A percentile compares a stretch with the other conserved stretches of the same genome.
Evolutionary conservation across 2,329 filamentous ascomycete species (phyloP).

Genomic region (Delphinella strobiligena): DNA sequence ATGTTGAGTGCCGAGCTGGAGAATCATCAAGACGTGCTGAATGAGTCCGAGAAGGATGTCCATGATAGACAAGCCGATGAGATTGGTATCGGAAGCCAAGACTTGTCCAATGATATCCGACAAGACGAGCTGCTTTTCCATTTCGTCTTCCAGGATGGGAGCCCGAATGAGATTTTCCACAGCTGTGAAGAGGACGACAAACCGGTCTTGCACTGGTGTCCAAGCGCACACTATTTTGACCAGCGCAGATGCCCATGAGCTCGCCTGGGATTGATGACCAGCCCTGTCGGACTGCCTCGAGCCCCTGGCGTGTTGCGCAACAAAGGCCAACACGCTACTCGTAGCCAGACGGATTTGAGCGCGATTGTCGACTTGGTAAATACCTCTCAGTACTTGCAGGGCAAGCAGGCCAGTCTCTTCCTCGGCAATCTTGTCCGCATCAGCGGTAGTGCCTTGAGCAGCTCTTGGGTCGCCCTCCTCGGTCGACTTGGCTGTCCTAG

Average conservation of each 20-base stretch:
- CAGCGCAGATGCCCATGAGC: slow-evolving; percentile 70
- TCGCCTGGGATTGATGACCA: slow-evolving; percentile 29
- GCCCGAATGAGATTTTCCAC: slow-evolving; percentile 64
- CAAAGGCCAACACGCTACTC: slow-evolving; percentile 59
- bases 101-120: slow-evolving; percentile 70
- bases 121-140: slow-evolving; percentile 63
- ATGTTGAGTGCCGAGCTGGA: slow-evolving; percentile 45
- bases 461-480: slow-evolving; percentile 53
- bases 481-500: slow-evolving; percentile 54
- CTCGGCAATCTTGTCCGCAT: slow-evolving; percentile 81
- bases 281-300: slow-evolving; percentile 29
- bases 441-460: slow-evolving; percentile 67
- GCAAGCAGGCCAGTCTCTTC: slow-evolving; percentile 78
- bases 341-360: slow-evolving; percentile 72
- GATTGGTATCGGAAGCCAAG: slow-evolving; percentile 75
- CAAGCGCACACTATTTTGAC: slow-evolving; percentile 71
- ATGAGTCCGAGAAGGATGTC: slow-evolving; percentile 80
- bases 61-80: slow-evolving; percentile 94
- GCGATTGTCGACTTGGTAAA: slow-evolving; percentile 72
- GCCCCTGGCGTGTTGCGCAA: slow-evolving; percentile 27
- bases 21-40: slow-evolving; percentile 65
- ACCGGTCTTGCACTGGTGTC: slow-evolving; percentile 90
- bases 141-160: slow-evolving; percentile 55
- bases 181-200: slow-evolving; percentile 72
- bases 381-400: slow-evolving; percentile 72